Conservation (phyloP, 257 asterid species). For the Solanum arcanum region DNA sequence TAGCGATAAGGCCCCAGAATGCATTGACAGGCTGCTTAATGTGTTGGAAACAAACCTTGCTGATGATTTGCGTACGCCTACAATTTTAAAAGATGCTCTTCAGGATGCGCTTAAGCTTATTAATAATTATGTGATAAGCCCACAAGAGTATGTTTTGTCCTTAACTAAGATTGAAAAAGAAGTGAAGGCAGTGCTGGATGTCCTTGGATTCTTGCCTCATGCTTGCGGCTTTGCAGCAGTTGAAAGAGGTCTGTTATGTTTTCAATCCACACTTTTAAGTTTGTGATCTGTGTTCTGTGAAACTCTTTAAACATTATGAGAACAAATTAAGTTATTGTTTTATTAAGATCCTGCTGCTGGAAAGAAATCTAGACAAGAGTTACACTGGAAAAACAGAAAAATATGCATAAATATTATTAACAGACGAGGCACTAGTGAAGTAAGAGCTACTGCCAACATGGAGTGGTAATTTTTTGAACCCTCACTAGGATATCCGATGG, state of each 20-base stretch:
- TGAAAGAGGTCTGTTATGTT: constrained; percentile 25
- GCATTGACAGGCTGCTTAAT: constrained; percentile 39
- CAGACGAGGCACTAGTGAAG: not conserved
- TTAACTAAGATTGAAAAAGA: constrained; percentile 13
- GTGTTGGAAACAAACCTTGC: constrained; percentile 56
- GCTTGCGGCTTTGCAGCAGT: constrained; percentile 47
- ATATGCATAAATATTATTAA: not conserved
- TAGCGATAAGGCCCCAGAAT: constrained; percentile 25
- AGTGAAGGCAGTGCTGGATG: constrained; percentile 16
- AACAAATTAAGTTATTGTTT: not conserved
- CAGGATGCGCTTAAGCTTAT: constrained; percentile 46
- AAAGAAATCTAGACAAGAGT: too few species aligned
- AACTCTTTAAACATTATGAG: not conserved
- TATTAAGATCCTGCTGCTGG: not conserved
- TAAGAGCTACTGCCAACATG: not conserved
- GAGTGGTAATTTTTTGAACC: constrained; percentile 16
- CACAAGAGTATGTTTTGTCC: constrained; percentile 9
- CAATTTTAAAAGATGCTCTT: constrained; percentile 43
- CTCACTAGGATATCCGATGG: constrained; percentile 59
- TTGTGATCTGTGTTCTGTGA: not conserved
- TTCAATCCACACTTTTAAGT: not conserved
- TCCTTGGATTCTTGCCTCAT: constrained; percentile 21
- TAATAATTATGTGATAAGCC: constrained; percentile 28
- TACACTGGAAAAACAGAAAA: not conserved
- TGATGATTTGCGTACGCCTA: constrained; percentile 70